phyloP scores from a whole-genome alignment of 192 early-diverging fungal species.

The Chytriomyces hyalinus region DNA sequence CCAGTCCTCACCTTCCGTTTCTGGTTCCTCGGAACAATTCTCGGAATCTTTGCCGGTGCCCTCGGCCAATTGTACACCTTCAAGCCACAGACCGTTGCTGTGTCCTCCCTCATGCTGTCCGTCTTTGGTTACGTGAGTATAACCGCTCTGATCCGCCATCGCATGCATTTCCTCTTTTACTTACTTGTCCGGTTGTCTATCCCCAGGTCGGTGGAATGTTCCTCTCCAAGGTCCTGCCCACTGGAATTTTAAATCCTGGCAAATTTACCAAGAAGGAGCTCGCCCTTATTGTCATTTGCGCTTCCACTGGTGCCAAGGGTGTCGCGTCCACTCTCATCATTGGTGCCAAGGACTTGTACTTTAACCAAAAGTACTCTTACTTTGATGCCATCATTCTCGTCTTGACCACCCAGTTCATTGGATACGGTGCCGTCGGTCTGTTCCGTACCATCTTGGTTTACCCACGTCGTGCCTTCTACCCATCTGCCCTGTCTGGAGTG shows the following conservation, averaged over 20 bases:
- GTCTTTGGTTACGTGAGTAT: background rate
- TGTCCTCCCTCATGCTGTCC: slow-evolving; percentile 5
- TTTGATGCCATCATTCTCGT: slow-evolving; percentile 4
- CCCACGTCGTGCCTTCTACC: slow-evolving; percentile 85
- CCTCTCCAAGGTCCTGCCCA: slow-evolving; percentile 7
- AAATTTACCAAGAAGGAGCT: slow-evolving; percentile 82
- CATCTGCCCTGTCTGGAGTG: slow-evolving; percentile 71
- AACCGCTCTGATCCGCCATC: too few species aligned
- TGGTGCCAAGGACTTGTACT: slow-evolving; percentile 26
- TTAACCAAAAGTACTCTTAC: slow-evolving; percentile 25
- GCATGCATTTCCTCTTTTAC: too few species aligned
- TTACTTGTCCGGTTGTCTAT: background rate
- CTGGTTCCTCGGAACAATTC: slow-evolving; percentile 51
- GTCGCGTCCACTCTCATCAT: slow-evolving; percentile 28
- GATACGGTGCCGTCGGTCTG: slow-evolving; percentile 70
- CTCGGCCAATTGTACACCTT: slow-evolving; percentile 22
- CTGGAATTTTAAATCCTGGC: slow-evolving; percentile 51
- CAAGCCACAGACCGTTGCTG: slow-evolving; percentile 15
- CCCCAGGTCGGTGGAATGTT: slow-evolving; percentile 1
- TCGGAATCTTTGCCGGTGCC: slow-evolving; percentile 38
- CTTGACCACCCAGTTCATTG: slow-evolving; percentile 43
- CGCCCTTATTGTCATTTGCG: slow-evolving; percentile 67
- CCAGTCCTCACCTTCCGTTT: slow-evolving; percentile 60
- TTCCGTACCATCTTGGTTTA: slow-evolving; percentile 77
- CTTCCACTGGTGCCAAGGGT: slow-evolving; percentile 10